phyloP scores from a whole-genome alignment of 1,139 yeast genomes.

The Sugiyamaella castrensis region DNA sequence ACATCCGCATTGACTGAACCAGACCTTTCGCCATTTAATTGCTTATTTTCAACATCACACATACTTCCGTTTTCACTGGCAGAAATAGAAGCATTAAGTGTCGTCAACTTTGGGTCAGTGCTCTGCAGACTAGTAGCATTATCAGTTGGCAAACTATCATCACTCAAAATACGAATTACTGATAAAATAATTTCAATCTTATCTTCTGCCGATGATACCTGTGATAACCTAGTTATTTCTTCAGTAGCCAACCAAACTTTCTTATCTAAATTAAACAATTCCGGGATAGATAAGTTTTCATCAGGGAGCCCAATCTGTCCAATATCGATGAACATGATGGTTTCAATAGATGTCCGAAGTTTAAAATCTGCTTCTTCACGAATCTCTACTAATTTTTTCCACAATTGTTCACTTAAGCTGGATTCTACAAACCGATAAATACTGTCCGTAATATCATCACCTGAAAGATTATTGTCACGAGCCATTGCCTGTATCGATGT shows the following conservation, averaged over 20 bases:
- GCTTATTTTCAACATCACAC: slow-evolving; percentile 21
- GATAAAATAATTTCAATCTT: slow-evolving; percentile 54
- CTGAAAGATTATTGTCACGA: slow-evolving; percentile 39
- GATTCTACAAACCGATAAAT: slow-evolving; percentile 69
- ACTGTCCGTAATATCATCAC: slow-evolving; percentile 52
- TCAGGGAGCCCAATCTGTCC: slow-evolving; percentile 68
- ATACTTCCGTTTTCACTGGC: slow-evolving; percentile 9
- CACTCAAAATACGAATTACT: slow-evolving; percentile 50
- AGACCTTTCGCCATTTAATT: not conserved
- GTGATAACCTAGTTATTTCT: slow-evolving; percentile 51
- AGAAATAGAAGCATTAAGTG: not conserved
- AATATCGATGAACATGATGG: slow-evolving; percentile 56
- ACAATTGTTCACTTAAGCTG: slow-evolving; percentile 52
- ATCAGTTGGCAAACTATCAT: too few relatives aligned
- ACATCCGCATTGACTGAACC: slow-evolving; percentile 72
- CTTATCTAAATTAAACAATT: slow-evolving; percentile 41
- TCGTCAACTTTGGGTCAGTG: slow-evolving; percentile 8
- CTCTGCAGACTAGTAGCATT: too few relatives aligned
- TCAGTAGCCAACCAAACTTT: slow-evolving; percentile 53
- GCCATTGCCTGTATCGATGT: slow-evolving; percentile 34
- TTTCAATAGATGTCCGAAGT: slow-evolving; percentile 41
- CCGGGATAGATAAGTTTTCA: slow-evolving; percentile 39
- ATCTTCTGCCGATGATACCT: slow-evolving; percentile 49
- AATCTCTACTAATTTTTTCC: slow-evolving; percentile 30
- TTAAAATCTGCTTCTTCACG: slow-evolving; percentile 38